These are phyloP conservation scores for Psidium guajava DNA, from an alignment of 345 rosid species.

Conservation along the genomic window DNA sequence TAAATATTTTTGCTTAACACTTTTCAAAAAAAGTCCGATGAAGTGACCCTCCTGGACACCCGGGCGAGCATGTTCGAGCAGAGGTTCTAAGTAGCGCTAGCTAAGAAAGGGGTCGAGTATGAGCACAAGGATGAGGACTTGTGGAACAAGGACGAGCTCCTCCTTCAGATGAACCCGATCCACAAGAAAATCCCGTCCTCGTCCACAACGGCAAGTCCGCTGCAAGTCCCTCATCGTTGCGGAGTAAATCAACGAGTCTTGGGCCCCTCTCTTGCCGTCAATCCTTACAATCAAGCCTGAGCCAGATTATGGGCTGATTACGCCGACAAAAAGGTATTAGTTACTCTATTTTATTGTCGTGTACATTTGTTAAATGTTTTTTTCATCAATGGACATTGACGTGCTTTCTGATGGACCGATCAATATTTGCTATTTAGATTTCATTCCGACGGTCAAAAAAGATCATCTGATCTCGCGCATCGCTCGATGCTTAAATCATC, in stretches of 20 bases:
- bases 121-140: slow-evolving; percentile 3
- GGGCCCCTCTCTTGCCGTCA: slow-evolving; percentile 5
- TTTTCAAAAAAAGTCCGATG: too few relatives aligned
- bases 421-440: too few relatives aligned
- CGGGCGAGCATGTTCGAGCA: not conserved
- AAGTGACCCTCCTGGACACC: not conserved
- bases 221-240: slow-evolving; percentile 1
- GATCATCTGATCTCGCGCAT: too few relatives aligned
- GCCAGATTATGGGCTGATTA: slow-evolving; percentile 8
- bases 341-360: too few relatives aligned
- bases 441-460: too few relatives aligned
- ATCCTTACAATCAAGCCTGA: slow-evolving; percentile 3
- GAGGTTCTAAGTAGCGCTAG: slow-evolving; percentile 1
- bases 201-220: slow-evolving; percentile 5
- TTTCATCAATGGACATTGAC: too few relatives aligned
- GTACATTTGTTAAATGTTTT: too few relatives aligned
- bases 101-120: slow-evolving; percentile 1
- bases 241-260: slow-evolving; percentile 9
- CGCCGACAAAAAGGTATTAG: not conserved
- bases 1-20: too few relatives aligned
- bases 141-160: not conserved
- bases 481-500: too few relatives aligned
- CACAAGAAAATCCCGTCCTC: slow-evolving; percentile 8
- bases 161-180: slow-evolving; percentile 2
- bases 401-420: too few relatives aligned